phyloP scores from a whole-genome alignment of 2,329 filamentous ascomycete species.

The Chrysoporthe cubensis region DNA sequence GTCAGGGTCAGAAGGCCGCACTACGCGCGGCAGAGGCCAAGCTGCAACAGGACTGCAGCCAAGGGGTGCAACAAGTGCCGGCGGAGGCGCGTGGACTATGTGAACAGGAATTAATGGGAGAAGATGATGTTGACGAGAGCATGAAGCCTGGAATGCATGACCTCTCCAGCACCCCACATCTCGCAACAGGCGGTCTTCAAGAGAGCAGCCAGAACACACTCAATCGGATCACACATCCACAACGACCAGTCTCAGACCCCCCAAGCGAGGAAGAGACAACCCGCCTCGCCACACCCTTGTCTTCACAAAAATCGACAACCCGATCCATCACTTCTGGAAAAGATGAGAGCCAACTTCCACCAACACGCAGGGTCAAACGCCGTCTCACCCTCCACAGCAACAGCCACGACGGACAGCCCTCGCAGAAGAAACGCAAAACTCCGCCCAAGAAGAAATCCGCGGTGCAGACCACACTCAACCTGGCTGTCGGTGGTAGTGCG shows the following conservation, averaged over 20 bases:
- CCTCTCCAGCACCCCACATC: background rate
- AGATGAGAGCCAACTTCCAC: background rate
- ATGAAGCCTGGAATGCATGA: background rate
- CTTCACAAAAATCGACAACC: background rate
- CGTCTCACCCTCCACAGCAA: slow-evolving; percentile 23
- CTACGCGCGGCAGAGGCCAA: background rate
- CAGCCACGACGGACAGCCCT: slow-evolving; percentile 18
- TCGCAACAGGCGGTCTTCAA: background rate
- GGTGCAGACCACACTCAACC: slow-evolving; percentile 48
- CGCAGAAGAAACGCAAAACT: slow-evolving; percentile 26
- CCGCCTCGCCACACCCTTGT: slow-evolving; percentile 3
- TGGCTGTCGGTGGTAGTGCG: slow-evolving; percentile 38
- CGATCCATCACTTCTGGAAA: background rate
- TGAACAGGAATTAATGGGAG: background rate
- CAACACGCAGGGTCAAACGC: slow-evolving; percentile 22
- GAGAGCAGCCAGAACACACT: slow-evolving; percentile 7
- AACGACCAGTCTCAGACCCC: background rate
- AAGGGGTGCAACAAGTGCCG: background rate
- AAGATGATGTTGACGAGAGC: background rate
- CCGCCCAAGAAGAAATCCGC: slow-evolving; percentile 34
- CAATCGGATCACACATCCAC: background rate
- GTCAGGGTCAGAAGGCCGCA: background rate
- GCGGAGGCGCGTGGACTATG: too few relatives aligned
- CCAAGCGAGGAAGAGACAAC: background rate
- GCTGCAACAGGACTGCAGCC: background rate